phyloP scores from a whole-genome alignment of 495 filamentous ascomycete genomes.

The Hyaloscypha variabilis region DNA sequence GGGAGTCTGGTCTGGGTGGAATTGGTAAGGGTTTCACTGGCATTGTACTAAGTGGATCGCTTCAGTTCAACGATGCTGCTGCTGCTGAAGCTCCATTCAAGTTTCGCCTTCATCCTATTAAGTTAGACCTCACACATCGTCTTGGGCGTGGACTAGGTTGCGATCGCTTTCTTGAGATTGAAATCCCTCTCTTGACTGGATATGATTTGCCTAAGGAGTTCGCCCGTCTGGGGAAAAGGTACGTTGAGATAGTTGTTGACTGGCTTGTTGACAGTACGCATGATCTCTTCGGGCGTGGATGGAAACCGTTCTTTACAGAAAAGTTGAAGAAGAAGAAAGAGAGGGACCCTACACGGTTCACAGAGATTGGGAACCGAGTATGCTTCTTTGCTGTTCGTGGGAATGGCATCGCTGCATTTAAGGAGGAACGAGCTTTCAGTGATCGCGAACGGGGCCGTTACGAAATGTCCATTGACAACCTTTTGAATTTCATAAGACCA shows the following conservation, averaged over 20 bases:
- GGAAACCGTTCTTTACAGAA: conserved; percentile 26
- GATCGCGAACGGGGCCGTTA: too few species aligned
- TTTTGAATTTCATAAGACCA: conserved; percentile 57
- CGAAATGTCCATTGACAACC: conserved; percentile 16
- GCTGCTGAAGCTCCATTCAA: conserved; percentile 11
- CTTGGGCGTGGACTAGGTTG: conserved; percentile 24
- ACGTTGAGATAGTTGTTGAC: conserved; percentile 11
- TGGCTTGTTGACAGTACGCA: conserved; percentile 29
- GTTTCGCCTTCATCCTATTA: conserved; percentile 23
- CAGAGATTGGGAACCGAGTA: conserved; percentile 37
- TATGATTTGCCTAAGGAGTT: conserved; percentile 15
- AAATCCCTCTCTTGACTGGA: conserved; percentile 28
- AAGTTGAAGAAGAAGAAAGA: conserved; percentile 15
- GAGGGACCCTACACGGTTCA: conserved; percentile 15
- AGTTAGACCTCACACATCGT: conserved; percentile 24
- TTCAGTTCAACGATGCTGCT: background rate
- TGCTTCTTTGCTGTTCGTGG: conserved; percentile 59
- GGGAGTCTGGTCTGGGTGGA: background rate
- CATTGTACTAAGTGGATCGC: conserved; percentile 19
- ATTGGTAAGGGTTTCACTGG: background rate
- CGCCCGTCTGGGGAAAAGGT: background rate
- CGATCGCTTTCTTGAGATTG: conserved; percentile 30
- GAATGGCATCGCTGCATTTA: conserved; percentile 16
- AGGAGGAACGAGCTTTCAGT: conserved; percentile 31
- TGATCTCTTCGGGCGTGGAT: conserved; percentile 17